Percentiles rank a stretch among this genome's conserved stretches.
Evolutionary conservation across 169 alveolate genomes (phyloP).

Genomic region (Eimeria zaria): DNA sequence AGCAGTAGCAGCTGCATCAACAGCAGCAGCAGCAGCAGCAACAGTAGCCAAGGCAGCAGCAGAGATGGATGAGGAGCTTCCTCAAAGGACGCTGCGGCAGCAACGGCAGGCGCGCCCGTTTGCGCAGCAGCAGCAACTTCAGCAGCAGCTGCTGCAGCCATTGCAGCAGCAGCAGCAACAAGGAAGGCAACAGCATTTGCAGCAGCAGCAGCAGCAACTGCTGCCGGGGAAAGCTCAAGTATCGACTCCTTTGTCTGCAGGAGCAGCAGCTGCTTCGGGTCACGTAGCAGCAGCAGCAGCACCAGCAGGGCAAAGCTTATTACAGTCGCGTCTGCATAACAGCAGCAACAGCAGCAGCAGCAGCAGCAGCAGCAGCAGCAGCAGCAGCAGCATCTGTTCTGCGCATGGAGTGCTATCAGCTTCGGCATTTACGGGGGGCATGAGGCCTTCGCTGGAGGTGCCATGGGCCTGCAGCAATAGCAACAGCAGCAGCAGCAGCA

Average conservation of each 20-base stretch:
- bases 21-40: conserved; percentile 17
- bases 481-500: conserved; percentile 23
- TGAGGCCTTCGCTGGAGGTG: conserved; percentile 13
- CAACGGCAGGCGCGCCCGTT: conserved; percentile 16
- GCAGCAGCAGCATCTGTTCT: conserved; percentile 51
- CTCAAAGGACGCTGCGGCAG: conserved; percentile 58
- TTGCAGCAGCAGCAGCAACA: background rate
- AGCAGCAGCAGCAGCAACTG: conserved; percentile 6
- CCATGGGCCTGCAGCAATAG: conserved; percentile 36
- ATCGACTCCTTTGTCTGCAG: background rate
- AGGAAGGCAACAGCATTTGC: background rate
- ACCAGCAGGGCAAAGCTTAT: background rate
- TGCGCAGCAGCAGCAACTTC: conserved; percentile 1
- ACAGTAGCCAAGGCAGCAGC: background rate
- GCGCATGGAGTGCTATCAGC: conserved; percentile 23
- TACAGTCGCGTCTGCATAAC: conserved; percentile 26
- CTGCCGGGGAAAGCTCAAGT: background rate
- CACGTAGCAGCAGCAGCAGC: background rate
- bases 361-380: conserved; percentile 53
- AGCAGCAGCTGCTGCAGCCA: conserved; percentile 15
- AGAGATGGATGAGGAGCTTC: conserved; percentile 29
- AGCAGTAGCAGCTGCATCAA: background rate
- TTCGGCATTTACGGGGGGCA: conserved; percentile 41
- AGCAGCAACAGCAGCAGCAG: conserved; percentile 54
- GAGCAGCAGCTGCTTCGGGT: conserved; percentile 31